Evolutionary conservation across 2,329 filamentous ascomycete species (phyloP), one percentile per base, ranked within the genome.

Genomic region (Ascochyta fabae): DNA sequence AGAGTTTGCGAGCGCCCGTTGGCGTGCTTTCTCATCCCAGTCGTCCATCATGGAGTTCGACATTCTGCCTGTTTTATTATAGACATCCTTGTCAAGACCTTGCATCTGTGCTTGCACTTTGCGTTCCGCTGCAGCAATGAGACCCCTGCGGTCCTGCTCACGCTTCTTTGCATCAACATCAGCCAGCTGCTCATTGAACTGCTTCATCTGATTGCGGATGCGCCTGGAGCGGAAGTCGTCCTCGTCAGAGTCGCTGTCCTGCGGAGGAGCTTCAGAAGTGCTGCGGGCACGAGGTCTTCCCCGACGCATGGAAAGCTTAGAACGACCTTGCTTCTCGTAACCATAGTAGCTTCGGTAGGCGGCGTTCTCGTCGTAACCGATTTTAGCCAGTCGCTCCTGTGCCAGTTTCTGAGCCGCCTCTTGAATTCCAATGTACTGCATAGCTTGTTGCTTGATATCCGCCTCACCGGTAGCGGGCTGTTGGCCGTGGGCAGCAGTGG

Each of bases 371-470:
- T 93, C 88, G 53, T 90, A 84, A 36, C 94, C 86, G 56, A 97
- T 86, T 70, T 89, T 94, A 5, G 90, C 86, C 23, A 97, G 80
- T 33, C 92, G 87, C 72, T 96, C 90, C 53, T 93, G 87, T 0
- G 94, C 93, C 50, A 95, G 84, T 68, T 88, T 92, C 68, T 95
- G 92, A 0, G 94, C 94, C 6, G 90, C 88, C 68, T 96, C 92
- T 70, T 97, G 92, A 1, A 97, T 81, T 59, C 86, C 88, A 59
- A 86, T 78, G 56, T 81, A 81, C 26, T 74, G 74, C 71, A 81
- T 69, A 5, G 80, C 80, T 59, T 82, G 77, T 34, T 81, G 79
- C 66, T 83, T 84, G 6, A 86, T 78, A 52, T 85, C 82, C 5
- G 66, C 68, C 19, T 72, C 72, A 23, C 70, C 60, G 54, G 72